These are phyloP conservation scores for Phytophthora pisi DNA, from an alignment of 352 stramenopile species.

Conservation along the genomic window DNA sequence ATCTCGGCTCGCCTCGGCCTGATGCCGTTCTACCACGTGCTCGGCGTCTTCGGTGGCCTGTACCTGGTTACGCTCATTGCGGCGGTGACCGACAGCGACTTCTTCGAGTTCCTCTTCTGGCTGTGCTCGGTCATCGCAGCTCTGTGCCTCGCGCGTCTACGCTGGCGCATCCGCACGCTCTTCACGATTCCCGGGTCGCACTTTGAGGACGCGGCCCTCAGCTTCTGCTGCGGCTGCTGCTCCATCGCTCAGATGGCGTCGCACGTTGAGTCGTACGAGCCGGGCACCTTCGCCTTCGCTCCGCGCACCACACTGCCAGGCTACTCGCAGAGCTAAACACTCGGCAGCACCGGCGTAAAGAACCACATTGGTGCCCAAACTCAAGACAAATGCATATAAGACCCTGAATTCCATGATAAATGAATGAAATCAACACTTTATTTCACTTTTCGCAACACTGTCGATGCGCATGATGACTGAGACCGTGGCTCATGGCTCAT, in stretches of 20 bases:
- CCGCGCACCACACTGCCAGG: conserved; percentile 70
- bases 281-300: conserved; percentile 58
- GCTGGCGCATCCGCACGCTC: conserved; percentile 63
- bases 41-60: conserved; percentile 52
- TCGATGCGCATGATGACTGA: background rate
- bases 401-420: conserved; percentile 18
- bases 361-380: too few species aligned
- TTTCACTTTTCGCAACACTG: background rate
- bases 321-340: conserved; percentile 58
- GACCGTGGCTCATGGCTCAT: background rate
- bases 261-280: conserved; percentile 82
- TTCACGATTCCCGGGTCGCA: conserved; percentile 71
- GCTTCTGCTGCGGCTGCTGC: conserved; percentile 73
- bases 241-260: conserved; percentile 81
- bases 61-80: conserved; percentile 60
- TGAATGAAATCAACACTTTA: conserved; percentile 24
- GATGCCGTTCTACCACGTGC: conserved; percentile 60
- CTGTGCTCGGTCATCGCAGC: conserved; percentile 41
- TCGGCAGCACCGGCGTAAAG: too few species aligned
- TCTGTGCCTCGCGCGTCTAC: conserved; percentile 55
- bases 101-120: conserved; percentile 57
- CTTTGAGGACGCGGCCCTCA: conserved; percentile 51
- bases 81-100: conserved; percentile 32
- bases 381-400: conserved; percentile 2
- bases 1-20: conserved; percentile 65